Conservation (phyloP, 2,329 filamentous ascomycete genomes). For the Colletotrichum brevisporum region DNA sequence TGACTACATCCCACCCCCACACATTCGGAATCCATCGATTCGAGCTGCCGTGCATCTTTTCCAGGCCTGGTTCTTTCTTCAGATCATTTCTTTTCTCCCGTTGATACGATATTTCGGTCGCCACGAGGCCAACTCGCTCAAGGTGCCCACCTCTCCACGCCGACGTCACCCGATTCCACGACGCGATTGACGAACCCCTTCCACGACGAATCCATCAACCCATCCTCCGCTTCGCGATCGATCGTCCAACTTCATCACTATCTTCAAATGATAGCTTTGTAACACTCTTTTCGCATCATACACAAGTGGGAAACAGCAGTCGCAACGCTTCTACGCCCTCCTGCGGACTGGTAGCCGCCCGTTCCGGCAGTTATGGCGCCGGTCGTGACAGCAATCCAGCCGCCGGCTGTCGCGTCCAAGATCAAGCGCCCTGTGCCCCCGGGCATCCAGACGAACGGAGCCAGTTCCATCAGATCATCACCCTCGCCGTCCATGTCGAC, state of each 20-base stretch:
- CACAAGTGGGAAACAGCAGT: slow-evolving; percentile 11
- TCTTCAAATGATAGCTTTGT: slow-evolving; percentile 32
- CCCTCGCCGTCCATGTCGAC: slow-evolving; percentile 70
- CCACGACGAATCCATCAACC: slow-evolving; percentile 18
- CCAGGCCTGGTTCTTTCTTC: neutral
- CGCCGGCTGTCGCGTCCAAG: slow-evolving; percentile 65
- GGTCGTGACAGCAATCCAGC: slow-evolving; percentile 63
- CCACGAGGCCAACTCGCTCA: slow-evolving; percentile 1
- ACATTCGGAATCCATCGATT: slow-evolving; percentile 33
- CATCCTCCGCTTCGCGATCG: slow-evolving; percentile 25
- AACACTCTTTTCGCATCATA: slow-evolving; percentile 18
- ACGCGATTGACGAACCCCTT: slow-evolving; percentile 22
- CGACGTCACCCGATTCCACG: slow-evolving; percentile 38
- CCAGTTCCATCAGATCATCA: slow-evolving; percentile 70
- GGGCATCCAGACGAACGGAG: slow-evolving; percentile 76
- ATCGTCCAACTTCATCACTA: slow-evolving; percentile 24
- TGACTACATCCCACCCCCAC: slow-evolving; percentile 41
- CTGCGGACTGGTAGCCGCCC: slow-evolving; percentile 30
- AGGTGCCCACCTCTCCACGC: slow-evolving; percentile 23
- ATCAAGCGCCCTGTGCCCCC: slow-evolving; percentile 78
- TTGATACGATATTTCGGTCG: neutral
- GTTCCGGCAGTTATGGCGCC: slow-evolving; percentile 63
- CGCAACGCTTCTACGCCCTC: slow-evolving; percentile 17
- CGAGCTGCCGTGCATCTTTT: slow-evolving; percentile 32
- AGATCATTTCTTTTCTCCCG: slow-evolving; percentile 7